Percentiles rank a stretch among this genome's conserved stretches.
These are phyloP conservation scores for Santalum album DNA, from an alignment of 164 flowering plant species.

Conservation along the genomic window DNA sequence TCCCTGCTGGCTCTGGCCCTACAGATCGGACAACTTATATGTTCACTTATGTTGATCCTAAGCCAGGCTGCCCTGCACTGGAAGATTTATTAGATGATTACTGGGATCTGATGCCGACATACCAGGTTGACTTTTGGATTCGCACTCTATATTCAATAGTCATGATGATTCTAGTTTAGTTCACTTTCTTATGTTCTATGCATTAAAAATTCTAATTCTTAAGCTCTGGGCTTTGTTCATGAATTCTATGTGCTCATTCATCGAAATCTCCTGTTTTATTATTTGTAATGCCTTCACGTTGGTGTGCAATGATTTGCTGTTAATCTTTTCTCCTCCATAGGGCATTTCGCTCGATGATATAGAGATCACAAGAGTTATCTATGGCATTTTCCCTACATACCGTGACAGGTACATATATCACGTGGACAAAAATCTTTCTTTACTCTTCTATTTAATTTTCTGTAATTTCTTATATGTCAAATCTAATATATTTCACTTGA, in stretches of 20 bases:
- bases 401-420: slow-evolving; percentile 56
- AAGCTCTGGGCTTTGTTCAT: no score
- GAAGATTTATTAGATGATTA: slow-evolving; percentile 84
- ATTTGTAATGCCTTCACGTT: no score
- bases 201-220: no score
- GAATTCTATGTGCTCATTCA: no score
- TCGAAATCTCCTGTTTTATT: no score
- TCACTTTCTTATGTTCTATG: neutral
- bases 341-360: slow-evolving; percentile 65
- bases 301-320: neutral
- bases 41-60: slow-evolving; percentile 83
- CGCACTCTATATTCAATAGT: neutral
- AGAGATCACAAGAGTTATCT: slow-evolving; percentile 69
- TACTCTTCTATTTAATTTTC: neutral
- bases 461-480: neutral
- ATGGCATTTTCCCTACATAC: slow-evolving; percentile 89
- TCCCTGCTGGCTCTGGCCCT: slow-evolving; percentile 94
- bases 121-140: slow-evolving; percentile 51
- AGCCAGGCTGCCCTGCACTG: slow-evolving; percentile 65
- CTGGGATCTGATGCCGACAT: slow-evolving; percentile 87
- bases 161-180: neutral
- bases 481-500: slow-evolving; percentile 19
- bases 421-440: neutral
- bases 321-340: slow-evolving; percentile 28
- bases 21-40: slow-evolving; percentile 88